Conservation (phyloP, 345 rosid genomes). For the Gossypium raimondii region DNA sequence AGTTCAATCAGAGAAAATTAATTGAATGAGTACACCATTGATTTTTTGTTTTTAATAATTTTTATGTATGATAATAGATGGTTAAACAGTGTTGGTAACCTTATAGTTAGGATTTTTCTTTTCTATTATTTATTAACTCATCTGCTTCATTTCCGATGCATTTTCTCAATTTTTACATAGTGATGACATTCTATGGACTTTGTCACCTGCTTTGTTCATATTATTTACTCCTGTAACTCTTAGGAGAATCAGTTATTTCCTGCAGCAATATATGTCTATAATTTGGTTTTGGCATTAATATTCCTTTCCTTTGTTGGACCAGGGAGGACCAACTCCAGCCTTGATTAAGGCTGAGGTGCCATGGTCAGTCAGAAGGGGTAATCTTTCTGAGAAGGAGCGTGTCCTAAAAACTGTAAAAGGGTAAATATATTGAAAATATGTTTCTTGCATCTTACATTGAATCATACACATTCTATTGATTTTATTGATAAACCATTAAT, state of each 20-base stretch:
- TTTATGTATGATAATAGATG: not conserved
- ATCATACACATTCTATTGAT: no score
- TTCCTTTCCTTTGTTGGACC: constrained; percentile 20
- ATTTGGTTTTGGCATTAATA: constrained; percentile 6
- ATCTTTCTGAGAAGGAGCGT: constrained; percentile 74
- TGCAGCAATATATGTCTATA: not conserved
- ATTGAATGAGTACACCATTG: not conserved
- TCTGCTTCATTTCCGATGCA: not conserved
- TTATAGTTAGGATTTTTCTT: not conserved
- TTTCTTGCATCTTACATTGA: not conserved
- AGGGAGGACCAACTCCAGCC: constrained; percentile 70
- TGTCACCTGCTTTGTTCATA: not conserved
- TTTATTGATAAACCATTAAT: no score
- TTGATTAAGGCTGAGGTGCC: constrained; percentile 87
- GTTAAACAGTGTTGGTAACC: not conserved
- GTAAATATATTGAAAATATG: constrained; percentile 34
- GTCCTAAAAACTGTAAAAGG: constrained; percentile 87
- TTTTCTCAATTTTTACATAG: not conserved
- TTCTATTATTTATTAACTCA: not conserved
- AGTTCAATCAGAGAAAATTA: not conserved
- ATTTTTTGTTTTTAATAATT: not conserved
- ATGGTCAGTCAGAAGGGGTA: constrained; percentile 81
- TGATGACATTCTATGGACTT: not conserved
- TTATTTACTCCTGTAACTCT: not conserved
- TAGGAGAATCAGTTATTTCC: not conserved